Percentiles rank a stretch among this genome's conserved stretches.
Evolutionary conservation across 306 rosid genomes (phyloP).

Genomic region (Acacia acuminata): DNA sequence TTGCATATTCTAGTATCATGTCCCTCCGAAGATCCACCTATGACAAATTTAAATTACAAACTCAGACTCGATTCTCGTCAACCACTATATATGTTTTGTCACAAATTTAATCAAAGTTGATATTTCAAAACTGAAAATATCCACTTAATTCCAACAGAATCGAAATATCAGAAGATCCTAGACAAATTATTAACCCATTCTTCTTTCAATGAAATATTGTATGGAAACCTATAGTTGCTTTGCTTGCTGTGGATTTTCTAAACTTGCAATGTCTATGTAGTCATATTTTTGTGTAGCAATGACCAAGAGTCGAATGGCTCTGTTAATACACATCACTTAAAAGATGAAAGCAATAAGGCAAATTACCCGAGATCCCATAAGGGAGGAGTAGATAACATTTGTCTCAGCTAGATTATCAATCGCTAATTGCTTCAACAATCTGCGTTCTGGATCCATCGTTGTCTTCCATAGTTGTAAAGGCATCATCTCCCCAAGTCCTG

Average conservation of each 20-base stretch:
- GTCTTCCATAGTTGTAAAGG: slow-evolving; percentile 93
- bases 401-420: slow-evolving; percentile 94
- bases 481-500: slow-evolving; percentile 99
- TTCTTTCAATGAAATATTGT: not conserved
- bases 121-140: not conserved
- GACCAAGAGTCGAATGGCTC: not conserved
- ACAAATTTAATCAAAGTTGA: not conserved
- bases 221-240: not conserved
- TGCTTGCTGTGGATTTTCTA: not conserved
- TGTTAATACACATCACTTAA: not conserved
- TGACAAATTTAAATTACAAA: slow-evolving; percentile 22
- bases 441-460: slow-evolving; percentile 87
- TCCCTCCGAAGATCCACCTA: slow-evolving; percentile 92
- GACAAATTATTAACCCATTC: not conserved
- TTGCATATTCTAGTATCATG: slow-evolving; percentile 67
- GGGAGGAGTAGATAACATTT: slow-evolving; percentile 85
- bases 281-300: not conserved
- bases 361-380: slow-evolving; percentile 92
- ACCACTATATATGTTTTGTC: not conserved
- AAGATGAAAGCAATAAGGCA: not conserved
- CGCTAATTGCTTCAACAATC: slow-evolving; percentile 75
- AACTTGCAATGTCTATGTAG: not conserved
- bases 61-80: not conserved
- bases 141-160: not conserved
- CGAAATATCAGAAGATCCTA: not conserved